These are phyloP conservation scores for thale cress (Arabidopsis thaliana) DNA, from an alignment of 345 rosid species.

Conservation along the genomic window DNA sequence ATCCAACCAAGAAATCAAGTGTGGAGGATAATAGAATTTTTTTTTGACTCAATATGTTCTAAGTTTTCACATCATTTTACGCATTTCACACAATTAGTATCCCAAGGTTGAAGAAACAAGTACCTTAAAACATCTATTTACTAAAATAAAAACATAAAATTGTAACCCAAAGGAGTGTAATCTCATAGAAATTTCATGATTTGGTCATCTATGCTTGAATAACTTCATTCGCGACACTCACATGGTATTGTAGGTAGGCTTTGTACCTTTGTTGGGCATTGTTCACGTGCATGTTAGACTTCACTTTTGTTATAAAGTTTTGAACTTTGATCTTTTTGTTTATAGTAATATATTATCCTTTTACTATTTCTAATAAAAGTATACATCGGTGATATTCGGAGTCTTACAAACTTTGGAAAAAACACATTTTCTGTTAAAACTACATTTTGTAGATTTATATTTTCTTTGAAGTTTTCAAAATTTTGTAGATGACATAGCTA, in stretches of 20 bases:
- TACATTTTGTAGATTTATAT: background rate
- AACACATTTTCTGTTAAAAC: background rate
- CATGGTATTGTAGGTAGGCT: conserved; percentile 19
- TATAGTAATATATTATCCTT: background rate
- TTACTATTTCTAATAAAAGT: background rate
- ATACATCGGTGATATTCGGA: background rate
- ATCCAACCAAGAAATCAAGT: background rate
- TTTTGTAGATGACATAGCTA: background rate
- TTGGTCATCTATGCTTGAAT: background rate
- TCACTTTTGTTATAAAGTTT: conserved; percentile 17
- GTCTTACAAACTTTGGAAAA: background rate
- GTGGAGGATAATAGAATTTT: background rate
- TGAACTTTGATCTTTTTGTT: background rate
- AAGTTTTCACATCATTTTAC: background rate
- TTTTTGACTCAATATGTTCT: background rate
- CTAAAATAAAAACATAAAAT: background rate
- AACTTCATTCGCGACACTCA: conserved; percentile 4
- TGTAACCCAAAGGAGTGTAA: background rate
- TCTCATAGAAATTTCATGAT: background rate
- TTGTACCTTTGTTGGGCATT: conserved; percentile 22
- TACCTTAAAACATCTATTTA: background rate
- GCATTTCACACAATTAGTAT: conserved; percentile 2
- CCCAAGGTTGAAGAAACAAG: background rate
- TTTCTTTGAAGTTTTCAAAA: background rate
- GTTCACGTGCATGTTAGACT: conserved; percentile 31